Percentiles rank a stretch among this genome's conserved stretches.
These are phyloP conservation scores for Termitomyces heimii DNA, from an alignment of 768 basidiomycete genomes.

Conservation along the genomic window DNA sequence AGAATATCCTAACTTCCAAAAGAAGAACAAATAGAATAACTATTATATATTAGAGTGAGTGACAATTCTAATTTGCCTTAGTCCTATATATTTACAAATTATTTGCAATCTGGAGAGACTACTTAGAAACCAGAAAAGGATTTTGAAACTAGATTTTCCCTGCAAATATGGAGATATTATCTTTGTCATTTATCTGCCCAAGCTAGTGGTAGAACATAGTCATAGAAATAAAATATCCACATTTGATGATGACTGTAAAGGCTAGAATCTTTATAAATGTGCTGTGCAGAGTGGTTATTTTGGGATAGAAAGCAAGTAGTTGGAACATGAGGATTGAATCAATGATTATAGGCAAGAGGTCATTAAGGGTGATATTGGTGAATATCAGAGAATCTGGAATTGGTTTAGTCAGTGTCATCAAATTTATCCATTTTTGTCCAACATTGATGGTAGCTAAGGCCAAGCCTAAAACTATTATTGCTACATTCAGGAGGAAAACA, in stretches of 20 bases:
- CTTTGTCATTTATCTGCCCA: neutral
- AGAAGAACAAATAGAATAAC: conserved; percentile 21
- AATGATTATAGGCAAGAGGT: conserved; percentile 26
- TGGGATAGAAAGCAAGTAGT: conserved; percentile 28
- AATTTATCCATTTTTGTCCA: neutral
- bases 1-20: conserved; percentile 11
- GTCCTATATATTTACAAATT: conserved; percentile 23
- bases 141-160: neutral
- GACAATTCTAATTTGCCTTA: too few relatives aligned
- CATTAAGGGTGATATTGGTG: conserved; percentile 16
- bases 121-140: conserved; percentile 22
- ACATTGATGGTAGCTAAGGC: conserved; percentile 15
- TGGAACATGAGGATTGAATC: conserved; percentile 33
- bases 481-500: conserved; percentile 28
- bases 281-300: conserved; percentile 8
- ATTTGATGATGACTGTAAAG: conserved; percentile 23
- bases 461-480: too few relatives aligned
- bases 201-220: conserved; percentile 6
- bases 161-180: neutral
- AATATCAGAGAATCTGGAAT: conserved; percentile 14
- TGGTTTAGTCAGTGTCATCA: conserved; percentile 14
- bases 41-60: too few relatives aligned
- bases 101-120: conserved; percentile 27
- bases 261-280: conserved; percentile 17
- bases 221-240: conserved; percentile 20